Percentiles rank a stretch among this genome's conserved stretches.
Conservation (phyloP, 2,329 filamentous ascomycete genomes). For the Incumbomyces lentus region DNA sequence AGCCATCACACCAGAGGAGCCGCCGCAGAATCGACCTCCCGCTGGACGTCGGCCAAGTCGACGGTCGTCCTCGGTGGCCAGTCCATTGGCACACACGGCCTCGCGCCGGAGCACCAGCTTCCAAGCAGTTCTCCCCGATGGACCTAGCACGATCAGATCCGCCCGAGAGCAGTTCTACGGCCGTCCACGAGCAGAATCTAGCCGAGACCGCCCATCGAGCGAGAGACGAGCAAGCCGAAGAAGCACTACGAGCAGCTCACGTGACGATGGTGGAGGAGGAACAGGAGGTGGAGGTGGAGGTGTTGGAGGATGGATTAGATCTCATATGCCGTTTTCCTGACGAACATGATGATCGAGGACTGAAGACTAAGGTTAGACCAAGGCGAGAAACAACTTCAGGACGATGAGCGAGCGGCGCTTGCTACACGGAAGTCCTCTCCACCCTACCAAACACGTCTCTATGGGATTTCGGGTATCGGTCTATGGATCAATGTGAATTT, state of each 20-base stretch:
- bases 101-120: constrained; percentile 19
- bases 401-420: no score
- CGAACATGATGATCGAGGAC: not conserved
- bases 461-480: no score
- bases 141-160: constrained; percentile 18
- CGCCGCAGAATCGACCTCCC: constrained; percentile 1
- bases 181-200: constrained; percentile 6
- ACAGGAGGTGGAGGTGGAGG: constrained; percentile 16
- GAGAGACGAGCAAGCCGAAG: constrained; percentile 19
- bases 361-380: no score
- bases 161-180: constrained; percentile 14
- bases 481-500: no score
- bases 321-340: constrained; percentile 14
- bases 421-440: no score
- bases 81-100: constrained; percentile 9
- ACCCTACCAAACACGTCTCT: no score
- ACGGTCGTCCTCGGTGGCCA: constrained; percentile 13
- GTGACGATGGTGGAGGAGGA: constrained; percentile 10
- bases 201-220: constrained; percentile 8
- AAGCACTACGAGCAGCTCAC: constrained; percentile 4
- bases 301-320: constrained; percentile 23
- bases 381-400: no score
- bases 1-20: constrained; percentile 24
- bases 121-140: not conserved
- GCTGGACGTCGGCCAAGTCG: constrained; percentile 9